These are phyloP conservation scores for Mucor plumbeus DNA, from an alignment of 371 early-diverging fungal species.

Conservation along the genomic window DNA sequence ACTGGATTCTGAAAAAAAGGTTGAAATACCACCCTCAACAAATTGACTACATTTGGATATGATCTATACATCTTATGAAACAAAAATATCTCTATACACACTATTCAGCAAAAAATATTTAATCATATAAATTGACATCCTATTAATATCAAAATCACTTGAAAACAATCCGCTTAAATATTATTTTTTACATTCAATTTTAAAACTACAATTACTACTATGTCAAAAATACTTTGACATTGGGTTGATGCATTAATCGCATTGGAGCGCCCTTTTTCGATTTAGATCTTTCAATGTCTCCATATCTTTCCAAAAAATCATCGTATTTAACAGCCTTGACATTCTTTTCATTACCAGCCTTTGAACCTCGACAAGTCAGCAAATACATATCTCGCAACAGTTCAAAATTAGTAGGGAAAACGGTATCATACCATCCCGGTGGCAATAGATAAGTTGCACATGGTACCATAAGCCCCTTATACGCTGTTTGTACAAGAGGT, in stretches of 20 bases:
- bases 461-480: constrained; percentile 88
- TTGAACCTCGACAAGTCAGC: constrained; percentile 59
- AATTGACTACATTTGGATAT: too few species aligned
- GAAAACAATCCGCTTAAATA: too few species aligned
- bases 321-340: constrained; percentile 76
- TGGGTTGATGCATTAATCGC: constrained; percentile 82
- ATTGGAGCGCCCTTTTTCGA: constrained; percentile 90
- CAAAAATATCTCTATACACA: too few species aligned
- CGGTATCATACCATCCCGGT: constrained; percentile 98
- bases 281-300: constrained; percentile 74
- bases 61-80: too few species aligned
- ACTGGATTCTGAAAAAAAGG: too few species aligned
- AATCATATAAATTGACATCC: too few species aligned
- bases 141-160: too few species aligned
- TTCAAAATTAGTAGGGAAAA: constrained; percentile 97
- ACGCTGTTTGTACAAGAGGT: constrained; percentile 95
- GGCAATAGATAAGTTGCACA: constrained; percentile 94
- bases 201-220: not conserved
- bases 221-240: constrained; percentile 75
- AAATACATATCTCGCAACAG: constrained; percentile 79
- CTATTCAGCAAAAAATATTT: too few species aligned
- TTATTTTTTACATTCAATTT: too few species aligned
- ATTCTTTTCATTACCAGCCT: constrained; percentile 47
- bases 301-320: constrained; percentile 82
- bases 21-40: too few species aligned